These are phyloP conservation scores for Phytophthora brassicae DNA, from an alignment of 352 stramenopile species.

Conservation along the genomic window DNA sequence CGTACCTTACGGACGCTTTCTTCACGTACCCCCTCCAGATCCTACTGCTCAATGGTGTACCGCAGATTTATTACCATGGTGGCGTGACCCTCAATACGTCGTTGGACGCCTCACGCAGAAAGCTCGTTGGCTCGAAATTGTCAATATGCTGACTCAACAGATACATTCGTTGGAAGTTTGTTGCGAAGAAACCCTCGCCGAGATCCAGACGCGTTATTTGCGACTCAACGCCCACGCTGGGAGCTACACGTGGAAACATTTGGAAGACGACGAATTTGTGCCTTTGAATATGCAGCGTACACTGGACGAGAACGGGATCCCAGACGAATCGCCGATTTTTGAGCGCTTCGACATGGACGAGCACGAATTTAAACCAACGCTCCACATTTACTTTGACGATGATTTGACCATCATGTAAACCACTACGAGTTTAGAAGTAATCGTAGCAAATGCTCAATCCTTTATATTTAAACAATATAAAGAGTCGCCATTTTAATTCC, in stretches of 20 bases:
- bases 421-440: not conserved
- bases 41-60: slow-evolving; percentile 78
- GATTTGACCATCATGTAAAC: slow-evolving; percentile 82
- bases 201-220: slow-evolving; percentile 89
- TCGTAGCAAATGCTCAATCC: not conserved
- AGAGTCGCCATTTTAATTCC: not conserved
- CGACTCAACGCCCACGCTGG: slow-evolving; percentile 84
- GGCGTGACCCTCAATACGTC: slow-evolving; percentile 74
- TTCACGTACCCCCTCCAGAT: slow-evolving; percentile 85
- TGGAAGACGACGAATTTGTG: slow-evolving; percentile 87
- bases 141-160: slow-evolving; percentile 92
- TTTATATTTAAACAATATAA: not conserved
- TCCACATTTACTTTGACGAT: slow-evolving; percentile 94
- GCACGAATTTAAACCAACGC: slow-evolving; percentile 84
- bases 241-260: slow-evolving; percentile 93
- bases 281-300: slow-evolving; percentile 87
- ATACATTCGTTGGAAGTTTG: slow-evolving; percentile 81
- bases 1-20: slow-evolving; percentile 81
- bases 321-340: slow-evolving; percentile 80
- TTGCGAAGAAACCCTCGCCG: slow-evolving; percentile 84
- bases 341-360: slow-evolving; percentile 87
- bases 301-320: slow-evolving; percentile 87
- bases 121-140: slow-evolving; percentile 77
- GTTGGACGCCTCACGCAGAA: slow-evolving; percentile 75
- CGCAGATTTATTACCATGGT: slow-evolving; percentile 83